Evolutionary conservation across 2,329 filamentous ascomycete species (phyloP).

Genomic region (Ceratocystis colombiana): DNA sequence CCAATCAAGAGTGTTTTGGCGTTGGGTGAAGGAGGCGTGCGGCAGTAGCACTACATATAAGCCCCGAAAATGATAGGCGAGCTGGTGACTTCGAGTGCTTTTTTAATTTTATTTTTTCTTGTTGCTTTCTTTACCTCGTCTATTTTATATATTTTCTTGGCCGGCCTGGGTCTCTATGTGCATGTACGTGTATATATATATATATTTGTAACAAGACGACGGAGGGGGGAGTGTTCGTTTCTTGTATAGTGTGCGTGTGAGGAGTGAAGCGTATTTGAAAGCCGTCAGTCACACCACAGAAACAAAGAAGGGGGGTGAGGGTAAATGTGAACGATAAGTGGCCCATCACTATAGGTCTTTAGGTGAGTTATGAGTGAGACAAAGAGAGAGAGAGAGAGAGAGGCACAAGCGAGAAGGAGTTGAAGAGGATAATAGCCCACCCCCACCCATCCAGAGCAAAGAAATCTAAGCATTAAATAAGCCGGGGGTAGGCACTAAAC

Average conservation of each 20-base stretch:
- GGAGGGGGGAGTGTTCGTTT: neutral
- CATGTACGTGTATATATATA: neutral
- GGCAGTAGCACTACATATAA: conserved; percentile 6
- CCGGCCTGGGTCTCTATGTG: neutral
- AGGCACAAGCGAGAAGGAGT: conserved; percentile 13
- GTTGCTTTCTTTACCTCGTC: neutral
- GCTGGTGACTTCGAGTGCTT: neutral
- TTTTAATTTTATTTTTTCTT: neutral
- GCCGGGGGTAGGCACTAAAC: neutral
- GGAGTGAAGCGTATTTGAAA: conserved; percentile 3
- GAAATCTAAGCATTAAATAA: neutral
- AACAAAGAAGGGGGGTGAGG: conserved; percentile 11
- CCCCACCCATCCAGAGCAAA: neutral
- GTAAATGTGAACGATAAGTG: conserved; percentile 10
- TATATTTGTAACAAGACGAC: neutral
- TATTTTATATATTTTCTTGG: neutral
- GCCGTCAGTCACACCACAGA: conserved; percentile 12
- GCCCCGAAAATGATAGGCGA: neutral
- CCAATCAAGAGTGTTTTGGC: conserved; percentile 1
- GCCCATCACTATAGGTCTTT: neutral
- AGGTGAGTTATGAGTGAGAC: conserved; percentile 9
- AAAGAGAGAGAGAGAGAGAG: neutral
- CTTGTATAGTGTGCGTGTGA: neutral
- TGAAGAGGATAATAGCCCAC: conserved; percentile 1
- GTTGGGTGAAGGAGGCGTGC: conserved; percentile 5